Percentiles rank a stretch among this genome's conserved stretches.
Conservation (phyloP, 768 basidiomycete species). For the Agaricus sinodeliciosus region DNA sequence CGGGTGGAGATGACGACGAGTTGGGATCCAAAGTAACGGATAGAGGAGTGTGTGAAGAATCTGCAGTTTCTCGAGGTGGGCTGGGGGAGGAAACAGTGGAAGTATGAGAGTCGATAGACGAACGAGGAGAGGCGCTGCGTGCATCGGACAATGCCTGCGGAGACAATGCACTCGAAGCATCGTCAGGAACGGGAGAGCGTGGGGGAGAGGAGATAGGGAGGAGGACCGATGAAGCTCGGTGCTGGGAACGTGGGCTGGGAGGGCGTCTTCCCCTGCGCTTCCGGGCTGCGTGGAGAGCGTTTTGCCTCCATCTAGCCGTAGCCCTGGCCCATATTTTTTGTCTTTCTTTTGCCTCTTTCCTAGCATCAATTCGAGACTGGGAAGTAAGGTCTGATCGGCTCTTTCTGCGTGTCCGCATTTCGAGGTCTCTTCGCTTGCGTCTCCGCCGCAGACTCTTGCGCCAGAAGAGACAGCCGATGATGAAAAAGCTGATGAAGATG, state of each 20-base stretch:
- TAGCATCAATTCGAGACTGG: constrained; percentile 13
- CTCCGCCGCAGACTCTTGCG: constrained; percentile 34
- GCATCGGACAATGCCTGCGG: constrained; percentile 15
- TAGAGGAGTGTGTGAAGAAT: neutral
- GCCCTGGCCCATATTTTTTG: constrained; percentile 62
- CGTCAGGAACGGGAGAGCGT: constrained; percentile 13
- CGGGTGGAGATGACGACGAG: constrained; percentile 22
- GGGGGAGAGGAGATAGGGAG: constrained; percentile 12
- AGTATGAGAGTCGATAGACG: constrained; percentile 20
- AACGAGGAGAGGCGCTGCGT: constrained; percentile 20
- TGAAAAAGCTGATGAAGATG: constrained; percentile 50
- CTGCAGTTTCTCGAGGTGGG: neutral
- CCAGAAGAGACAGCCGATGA: constrained; percentile 58
- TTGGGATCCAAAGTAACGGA: constrained; percentile 14
- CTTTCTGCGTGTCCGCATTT: constrained; percentile 35
- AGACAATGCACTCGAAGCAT: constrained; percentile 3
- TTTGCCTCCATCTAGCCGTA: constrained; percentile 62
- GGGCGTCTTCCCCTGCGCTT: constrained; percentile 43
- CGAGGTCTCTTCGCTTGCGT: constrained; percentile 38
- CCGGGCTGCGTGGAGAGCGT: constrained; percentile 53
- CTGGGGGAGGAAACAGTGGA: neutral
- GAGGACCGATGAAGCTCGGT: constrained; percentile 20
- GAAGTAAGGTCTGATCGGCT: constrained; percentile 13
- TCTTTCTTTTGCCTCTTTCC: constrained; percentile 41
- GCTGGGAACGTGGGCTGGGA: constrained; percentile 18